Base-by-base conservation (phyloP, 2,329 filamentous ascomycete genomes). In the Aaosphaeria pasadenensis region DNA sequence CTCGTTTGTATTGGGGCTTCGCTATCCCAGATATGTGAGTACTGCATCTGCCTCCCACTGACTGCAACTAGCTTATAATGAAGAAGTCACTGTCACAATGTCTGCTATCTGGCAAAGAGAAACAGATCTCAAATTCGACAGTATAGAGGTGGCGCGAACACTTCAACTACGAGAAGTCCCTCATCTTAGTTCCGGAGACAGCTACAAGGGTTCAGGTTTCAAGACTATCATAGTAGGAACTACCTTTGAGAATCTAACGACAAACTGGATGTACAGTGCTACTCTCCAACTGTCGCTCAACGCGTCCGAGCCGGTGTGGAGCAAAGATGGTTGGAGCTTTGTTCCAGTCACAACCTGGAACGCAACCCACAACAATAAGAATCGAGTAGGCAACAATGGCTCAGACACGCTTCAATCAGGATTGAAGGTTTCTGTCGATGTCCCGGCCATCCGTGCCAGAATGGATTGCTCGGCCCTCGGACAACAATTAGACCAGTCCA, bases 271-370 rank as follows among this genome's bases (percentile, higher is more conserved):
- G 30, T 56, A 57, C 43, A 50, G 50, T 11, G 57, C 52, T 7
- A 46, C 52, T 2, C 50, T 60, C 13, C 52, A 60, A 41, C 42
- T 56, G 5, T 51, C 58, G 24, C 39, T 56, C 28, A 52, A 57
- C 42, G 54, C 49, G 1, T 50, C 51, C 7, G 45, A 58, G 17
- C 57, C 57, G 1, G 30, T 30, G 5, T 63, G 59, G 59, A 60
- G 55, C 38, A 50, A 42, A 7, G 52, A 63, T 39, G 56, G 54
- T 1, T 61, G 55, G 58, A 57, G 55, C 30, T 63, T 63, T 42
- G 54, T 59, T 28, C 60, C 58, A 24, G n/a, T 60, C 1, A 31
- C 49, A 31, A 38, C 51, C 24, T 51, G 49, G 33, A 36, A 36
- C 9, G 33, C 7, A 36, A 36, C n/a, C 9, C 33, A 36, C 7